Percentiles rank a stretch among this genome's conserved stretches.
Evolutionary conservation across 371 early-diverging fungal genomes (phyloP).

Genomic region (Apophysomyces sp.): DNA sequence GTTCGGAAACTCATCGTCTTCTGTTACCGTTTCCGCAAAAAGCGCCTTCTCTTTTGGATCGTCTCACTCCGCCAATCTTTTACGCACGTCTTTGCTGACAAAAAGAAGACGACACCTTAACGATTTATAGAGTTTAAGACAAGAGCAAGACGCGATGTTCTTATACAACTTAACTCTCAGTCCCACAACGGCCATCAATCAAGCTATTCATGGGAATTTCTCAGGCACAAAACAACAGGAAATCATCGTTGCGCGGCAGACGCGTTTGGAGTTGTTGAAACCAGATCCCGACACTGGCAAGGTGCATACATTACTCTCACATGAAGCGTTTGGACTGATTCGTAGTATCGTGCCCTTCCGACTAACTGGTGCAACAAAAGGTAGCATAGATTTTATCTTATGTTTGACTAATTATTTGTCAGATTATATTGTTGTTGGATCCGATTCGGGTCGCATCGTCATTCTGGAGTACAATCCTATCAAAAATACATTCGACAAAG

Average conservation of each 20-base stretch:
- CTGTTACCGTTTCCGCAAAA: no score
- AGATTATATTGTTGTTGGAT: conserved; percentile 91
- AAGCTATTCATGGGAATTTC: conserved; percentile 90
- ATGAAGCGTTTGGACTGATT: conserved; percentile 87
- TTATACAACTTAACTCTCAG: conserved; percentile 92
- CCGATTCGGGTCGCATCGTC: conserved; percentile 91
- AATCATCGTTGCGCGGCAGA: conserved; percentile 80
- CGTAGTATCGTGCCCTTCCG: conserved; percentile 78
- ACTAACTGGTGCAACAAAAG: conserved; percentile 74
- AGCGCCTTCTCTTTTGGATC: no score
- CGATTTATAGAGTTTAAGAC: neutral
- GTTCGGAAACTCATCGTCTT: no score
- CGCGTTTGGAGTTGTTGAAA: conserved; percentile 79
- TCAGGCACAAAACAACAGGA: conserved; percentile 92
- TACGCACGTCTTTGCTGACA: no score
- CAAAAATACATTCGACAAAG: conserved; percentile 74
- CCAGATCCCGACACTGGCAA: conserved; percentile 85
- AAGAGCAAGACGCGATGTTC: conserved; percentile 63
- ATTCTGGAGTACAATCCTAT: conserved; percentile 88
- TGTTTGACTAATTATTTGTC: neutral
- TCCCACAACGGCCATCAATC: conserved; percentile 75
- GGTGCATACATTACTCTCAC: conserved; percentile 67
- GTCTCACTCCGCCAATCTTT: no score
- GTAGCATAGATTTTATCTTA: conserved; percentile 24
- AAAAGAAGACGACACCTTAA: no score